Percentiles rank a stretch among this genome's conserved stretches.
These are phyloP conservation scores for Murraya paniculata DNA, from an alignment of 345 rosid species.

Conservation along the genomic window DNA sequence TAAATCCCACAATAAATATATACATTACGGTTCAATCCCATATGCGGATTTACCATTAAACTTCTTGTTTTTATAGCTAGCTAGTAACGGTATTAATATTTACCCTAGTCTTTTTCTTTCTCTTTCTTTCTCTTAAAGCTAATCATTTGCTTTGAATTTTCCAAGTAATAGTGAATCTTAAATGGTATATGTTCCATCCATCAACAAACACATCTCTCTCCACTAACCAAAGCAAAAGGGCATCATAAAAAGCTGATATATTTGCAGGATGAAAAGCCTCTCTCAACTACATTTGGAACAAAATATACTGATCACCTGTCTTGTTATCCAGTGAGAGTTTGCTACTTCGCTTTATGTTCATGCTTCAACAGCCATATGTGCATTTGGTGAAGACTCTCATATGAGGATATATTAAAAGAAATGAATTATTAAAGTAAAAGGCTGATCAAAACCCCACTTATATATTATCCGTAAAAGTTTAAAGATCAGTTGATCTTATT, in stretches of 20 bases:
- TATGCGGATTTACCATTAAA: not conserved
- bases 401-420: constrained; percentile 18
- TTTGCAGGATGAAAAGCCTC: constrained; percentile 42
- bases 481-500: not conserved
- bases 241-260: constrained; percentile 50
- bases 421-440: constrained; percentile 19
- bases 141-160: constrained; percentile 38
- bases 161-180: constrained; percentile 35
- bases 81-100: not conserved
- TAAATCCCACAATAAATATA: too few relatives aligned
- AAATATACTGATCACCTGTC: constrained; percentile 25
- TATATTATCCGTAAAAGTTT: not conserved
- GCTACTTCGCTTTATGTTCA: constrained; percentile 10
- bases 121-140: constrained; percentile 22
- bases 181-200: constrained; percentile 55
- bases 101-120: not conserved
- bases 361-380: constrained; percentile 4
- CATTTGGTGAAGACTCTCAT: constrained; percentile 18
- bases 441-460: constrained; percentile 4
- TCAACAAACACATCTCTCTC: constrained; percentile 31
- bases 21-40: too few relatives aligned
- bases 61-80: not conserved
- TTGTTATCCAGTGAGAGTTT: constrained; percentile 19
- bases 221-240: constrained; percentile 48
- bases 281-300: constrained; percentile 30